Evolutionary conservation across 768 basidiomycete species (phyloP), one percentile per base, ranked within the genome.

Genomic region (Lactifluus hygrophoroides): DNA sequence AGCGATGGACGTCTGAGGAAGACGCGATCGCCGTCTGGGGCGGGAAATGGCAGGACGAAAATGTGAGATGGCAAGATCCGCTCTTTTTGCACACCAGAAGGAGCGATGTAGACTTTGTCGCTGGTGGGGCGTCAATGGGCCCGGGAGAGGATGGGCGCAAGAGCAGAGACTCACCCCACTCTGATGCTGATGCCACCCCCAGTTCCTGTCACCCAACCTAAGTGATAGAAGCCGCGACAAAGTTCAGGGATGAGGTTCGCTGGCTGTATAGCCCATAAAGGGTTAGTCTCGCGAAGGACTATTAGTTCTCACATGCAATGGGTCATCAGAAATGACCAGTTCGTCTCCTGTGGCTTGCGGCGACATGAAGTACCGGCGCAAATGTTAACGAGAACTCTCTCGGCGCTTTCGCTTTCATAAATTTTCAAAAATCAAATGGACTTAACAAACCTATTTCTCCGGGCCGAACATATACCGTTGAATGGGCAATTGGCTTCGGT

Each of bases 161-260:
- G 42, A 43, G 21, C 42, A 13, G 21, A 16, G 10, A 68, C 82
- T 14, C 60, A 87, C 88, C 78, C 83, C 43, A 76, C 69, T 19
- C 87, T 80, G 60, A 91, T 90, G 60, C 81, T 83, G 59, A 90
- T 89, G 0, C 88, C 88, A 25, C 83, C 84, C 6, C 90, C 91
- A 2, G 92, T 94, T 16, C 92, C 91, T 3, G 91, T 94, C 1
- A 94, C 92, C 92, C 92, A 94, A 14, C 92, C 92, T 21, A 94
- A 79, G 74, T 73, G 79, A 73, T 94, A 94, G 71, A 94, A 94
- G 6, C 83, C 80, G 44, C 81, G 75, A 69, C 92, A 94, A 1
- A 94, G 77, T 67, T 90, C 88, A 32, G 88, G 88, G 53, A 94
- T 94, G 61, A 94, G 77, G 70, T 91, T 93, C n/a, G 92, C 92